Percentiles rank a stretch among this genome's conserved stretches.
Conservation (phyloP, 352 stramenopile genomes). For the Pythium monospermum region DNA sequence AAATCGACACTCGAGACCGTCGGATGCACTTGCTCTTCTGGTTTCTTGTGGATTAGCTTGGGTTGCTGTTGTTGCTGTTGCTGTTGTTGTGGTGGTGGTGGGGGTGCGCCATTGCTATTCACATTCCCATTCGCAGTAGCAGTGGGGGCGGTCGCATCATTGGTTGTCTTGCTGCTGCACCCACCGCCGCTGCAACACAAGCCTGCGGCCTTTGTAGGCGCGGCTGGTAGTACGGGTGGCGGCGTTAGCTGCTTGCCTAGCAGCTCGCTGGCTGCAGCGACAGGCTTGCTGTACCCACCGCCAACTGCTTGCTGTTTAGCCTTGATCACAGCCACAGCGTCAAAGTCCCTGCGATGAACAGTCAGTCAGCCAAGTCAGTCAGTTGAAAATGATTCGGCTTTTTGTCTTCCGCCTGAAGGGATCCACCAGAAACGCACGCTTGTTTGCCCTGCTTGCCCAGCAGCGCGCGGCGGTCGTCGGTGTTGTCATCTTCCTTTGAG, state of each 20-base stretch:
- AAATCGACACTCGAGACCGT: conserved; percentile 41
- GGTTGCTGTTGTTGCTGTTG: too few relatives aligned
- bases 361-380: too few relatives aligned
- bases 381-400: too few relatives aligned
- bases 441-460: too few relatives aligned
- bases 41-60: conserved; percentile 5
- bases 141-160: conserved; percentile 24
- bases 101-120: too few relatives aligned
- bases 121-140: too few relatives aligned
- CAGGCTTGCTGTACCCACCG: conserved; percentile 15
- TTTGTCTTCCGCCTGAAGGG: too few relatives aligned
- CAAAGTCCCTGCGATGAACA: too few relatives aligned
- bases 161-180: neutral
- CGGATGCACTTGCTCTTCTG: conserved; percentile 20
- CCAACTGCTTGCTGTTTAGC: conserved; percentile 26
- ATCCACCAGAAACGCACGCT: conserved; percentile 19
- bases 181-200: neutral
- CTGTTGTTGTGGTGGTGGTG: neutral
- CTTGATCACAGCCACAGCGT: conserved; percentile 4
- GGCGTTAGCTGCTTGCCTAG: too few relatives aligned
- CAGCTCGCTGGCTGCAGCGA: conserved; percentile 1
- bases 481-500: conserved; percentile 62
- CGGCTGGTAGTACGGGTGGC: conserved; percentile 12
- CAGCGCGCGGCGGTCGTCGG: conserved; percentile 46
- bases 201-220: neutral